Evolutionary conservation across 169 alveolate species (phyloP).

Genomic region (Plasmodium adleri): DNA sequence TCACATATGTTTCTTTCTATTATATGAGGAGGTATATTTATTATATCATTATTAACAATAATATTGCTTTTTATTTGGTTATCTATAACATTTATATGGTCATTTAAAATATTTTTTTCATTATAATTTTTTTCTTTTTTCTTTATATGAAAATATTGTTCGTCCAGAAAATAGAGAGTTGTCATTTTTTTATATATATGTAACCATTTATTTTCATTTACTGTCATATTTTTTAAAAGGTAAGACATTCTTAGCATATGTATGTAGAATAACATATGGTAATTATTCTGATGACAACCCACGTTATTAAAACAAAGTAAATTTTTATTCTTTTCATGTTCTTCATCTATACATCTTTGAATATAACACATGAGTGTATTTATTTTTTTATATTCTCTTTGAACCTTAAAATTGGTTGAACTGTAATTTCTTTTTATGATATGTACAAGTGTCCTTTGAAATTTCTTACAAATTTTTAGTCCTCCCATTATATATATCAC

Average conservation of each 20-base stretch:
- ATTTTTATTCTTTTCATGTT: constrained; percentile 16
- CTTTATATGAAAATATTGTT: background rate
- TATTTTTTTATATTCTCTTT: constrained; percentile 22
- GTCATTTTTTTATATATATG: constrained; percentile 32
- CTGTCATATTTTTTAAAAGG: constrained; percentile 36
- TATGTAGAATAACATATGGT: too few species aligned
- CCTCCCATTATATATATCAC: too few species aligned
- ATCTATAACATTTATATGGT: too few species aligned
- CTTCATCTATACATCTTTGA: constrained; percentile 51
- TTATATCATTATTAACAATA: too few species aligned
- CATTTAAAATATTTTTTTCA: background rate
- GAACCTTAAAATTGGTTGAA: background rate
- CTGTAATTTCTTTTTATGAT: constrained; percentile 4
- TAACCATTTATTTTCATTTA: constrained; percentile 60
- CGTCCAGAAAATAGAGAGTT: constrained; percentile 9
- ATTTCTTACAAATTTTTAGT: too few species aligned
- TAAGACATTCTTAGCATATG: constrained; percentile 47
- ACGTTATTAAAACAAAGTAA: constrained; percentile 7
- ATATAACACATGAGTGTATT: constrained; percentile 26
- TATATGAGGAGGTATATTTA: background rate
- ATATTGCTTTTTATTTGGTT: too few species aligned
- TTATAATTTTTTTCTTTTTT: background rate
- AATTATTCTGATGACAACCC: too few species aligned
- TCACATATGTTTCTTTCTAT: constrained; percentile 7
- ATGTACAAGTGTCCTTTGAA: background rate